phyloP scores from a whole-genome alignment of 2,329 filamentous ascomycete species.

The Claviceps paspali region DNA sequence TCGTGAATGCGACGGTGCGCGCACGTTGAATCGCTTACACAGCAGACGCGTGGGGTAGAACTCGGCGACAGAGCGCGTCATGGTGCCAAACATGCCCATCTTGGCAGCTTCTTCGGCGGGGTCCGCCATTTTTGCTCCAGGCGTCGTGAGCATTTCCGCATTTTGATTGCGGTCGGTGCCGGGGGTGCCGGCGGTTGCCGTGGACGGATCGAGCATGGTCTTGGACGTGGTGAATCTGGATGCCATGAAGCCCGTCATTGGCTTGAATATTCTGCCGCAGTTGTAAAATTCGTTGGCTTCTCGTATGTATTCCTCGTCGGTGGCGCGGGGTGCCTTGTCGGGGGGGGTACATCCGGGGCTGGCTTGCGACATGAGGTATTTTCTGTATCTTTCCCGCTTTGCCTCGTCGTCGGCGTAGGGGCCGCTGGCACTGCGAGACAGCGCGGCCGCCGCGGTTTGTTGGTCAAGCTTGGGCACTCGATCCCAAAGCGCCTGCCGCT shows the following conservation, averaged over 20 bases:
- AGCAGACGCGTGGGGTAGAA: constrained; percentile 73
- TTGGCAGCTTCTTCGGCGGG: constrained; percentile 75
- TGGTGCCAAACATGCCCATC: constrained; percentile 79
- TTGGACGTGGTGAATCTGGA: constrained; percentile 73
- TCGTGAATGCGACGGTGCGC: constrained; percentile 53
- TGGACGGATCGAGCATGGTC: constrained; percentile 20
- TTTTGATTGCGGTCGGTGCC: constrained; percentile 3
- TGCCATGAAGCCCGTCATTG: constrained; percentile 84
- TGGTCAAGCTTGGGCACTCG: constrained; percentile 51
- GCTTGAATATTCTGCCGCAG: constrained; percentile 64
- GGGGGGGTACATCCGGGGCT: constrained; percentile 27
- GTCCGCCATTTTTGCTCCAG: constrained; percentile 31
- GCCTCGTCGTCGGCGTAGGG: constrained; percentile 72
- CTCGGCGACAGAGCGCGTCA: constrained; percentile 58
- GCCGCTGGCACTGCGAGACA: constrained; percentile 46
- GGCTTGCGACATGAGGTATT: constrained; percentile 65
- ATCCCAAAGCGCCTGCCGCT: constrained; percentile 39
- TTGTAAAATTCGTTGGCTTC: constrained; percentile 64
- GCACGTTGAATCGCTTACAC: constrained; percentile 93
- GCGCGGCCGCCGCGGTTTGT: constrained; percentile 50
- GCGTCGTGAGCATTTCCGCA: constrained; percentile 15
- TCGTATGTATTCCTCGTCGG: constrained; percentile 58
- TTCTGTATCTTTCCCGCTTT: constrained; percentile 68
- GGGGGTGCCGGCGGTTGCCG: constrained; percentile 1
- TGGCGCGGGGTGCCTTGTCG: constrained; percentile 22